A percentile compares a stretch with the other conserved stretches of the same genome.
Conservation (phyloP, 768 basidiomycete species). For the Tulasnella sp. region DNA sequence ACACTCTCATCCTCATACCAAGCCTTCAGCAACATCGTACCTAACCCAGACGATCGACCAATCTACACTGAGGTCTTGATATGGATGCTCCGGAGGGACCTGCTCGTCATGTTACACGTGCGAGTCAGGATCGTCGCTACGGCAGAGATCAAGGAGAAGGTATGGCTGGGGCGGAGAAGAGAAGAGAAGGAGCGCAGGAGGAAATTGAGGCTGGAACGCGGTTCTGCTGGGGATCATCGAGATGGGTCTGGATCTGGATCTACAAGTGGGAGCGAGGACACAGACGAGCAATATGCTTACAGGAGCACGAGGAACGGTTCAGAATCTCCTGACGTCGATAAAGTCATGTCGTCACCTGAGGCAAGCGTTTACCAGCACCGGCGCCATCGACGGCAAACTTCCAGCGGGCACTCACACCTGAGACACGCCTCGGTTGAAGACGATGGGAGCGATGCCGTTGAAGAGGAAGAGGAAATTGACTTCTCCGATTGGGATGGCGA, state of each 20-base stretch:
- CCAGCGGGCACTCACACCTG: neutral
- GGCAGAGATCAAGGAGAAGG: constrained; percentile 57
- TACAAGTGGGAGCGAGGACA: neutral
- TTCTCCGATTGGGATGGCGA: constrained; percentile 28
- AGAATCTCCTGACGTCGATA: no score
- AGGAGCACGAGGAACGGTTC: no score
- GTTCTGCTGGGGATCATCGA: constrained; percentile 21
- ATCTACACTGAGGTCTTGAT: constrained; percentile 72
- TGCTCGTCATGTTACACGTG: constrained; percentile 76
- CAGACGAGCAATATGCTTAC: no score
- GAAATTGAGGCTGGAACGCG: neutral
- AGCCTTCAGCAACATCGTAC: constrained; percentile 71
- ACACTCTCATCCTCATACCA: constrained; percentile 51
- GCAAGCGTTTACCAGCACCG: constrained; percentile 8
- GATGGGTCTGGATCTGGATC: constrained; percentile 28
- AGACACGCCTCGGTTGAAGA: neutral
- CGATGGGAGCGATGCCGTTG: constrained; percentile 26
- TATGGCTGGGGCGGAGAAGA: constrained; percentile 27
- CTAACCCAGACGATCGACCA: constrained; percentile 46
- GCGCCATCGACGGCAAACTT: constrained; percentile 1
- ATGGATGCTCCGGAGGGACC: constrained; percentile 84
- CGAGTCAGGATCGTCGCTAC: constrained; percentile 77
- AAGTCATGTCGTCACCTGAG: neutral
- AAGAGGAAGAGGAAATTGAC: constrained; percentile 33
- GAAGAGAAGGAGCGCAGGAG: constrained; percentile 21